phyloP scores from a whole-genome alignment of 75 land plant genomes.

The Cryptomeria japonica region DNA sequence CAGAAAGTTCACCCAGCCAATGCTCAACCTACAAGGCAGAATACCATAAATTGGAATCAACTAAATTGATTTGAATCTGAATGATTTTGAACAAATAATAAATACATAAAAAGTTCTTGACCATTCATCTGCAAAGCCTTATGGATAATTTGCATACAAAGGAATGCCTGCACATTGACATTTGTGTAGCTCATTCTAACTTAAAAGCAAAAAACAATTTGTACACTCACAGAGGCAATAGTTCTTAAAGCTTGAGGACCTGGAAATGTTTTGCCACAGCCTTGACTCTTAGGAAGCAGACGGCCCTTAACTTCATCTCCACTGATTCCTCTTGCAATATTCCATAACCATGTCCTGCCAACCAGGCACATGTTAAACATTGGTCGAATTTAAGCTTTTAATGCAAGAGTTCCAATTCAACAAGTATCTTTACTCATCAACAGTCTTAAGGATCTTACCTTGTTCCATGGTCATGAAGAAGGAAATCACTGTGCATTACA shows the following conservation, averaged over 20 bases:
- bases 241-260: slow-evolving; percentile 79
- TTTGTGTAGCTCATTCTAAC: not conserved
- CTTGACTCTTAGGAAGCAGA: slow-evolving; percentile 93
- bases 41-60: not conserved
- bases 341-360: slow-evolving; percentile 95
- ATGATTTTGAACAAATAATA: not conserved
- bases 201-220: not conserved
- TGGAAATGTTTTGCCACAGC: slow-evolving; percentile 94
- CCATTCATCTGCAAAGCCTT: slow-evolving; percentile 1
- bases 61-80: not conserved
- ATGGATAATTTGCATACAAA: not conserved
- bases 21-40: slow-evolving; percentile 54
- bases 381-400: not conserved
- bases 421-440: not conserved
- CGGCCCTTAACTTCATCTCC: slow-evolving; percentile 95
- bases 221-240: slow-evolving; percentile 59
- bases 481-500: not conserved
- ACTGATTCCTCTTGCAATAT: slow-evolving; percentile 85
- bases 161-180: not conserved
- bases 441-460: not conserved
- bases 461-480: not conserved
- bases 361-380: slow-evolving; percentile 1
- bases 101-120: not conserved
- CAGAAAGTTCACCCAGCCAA: slow-evolving; percentile 88
- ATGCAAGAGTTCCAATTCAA: not conserved